A percentile compares a stretch with the other conserved stretches of the same genome.
Evolutionary conservation across 495 filamentous ascomycete species (phyloP).

Genomic region (Gamarada debralockiae): DNA sequence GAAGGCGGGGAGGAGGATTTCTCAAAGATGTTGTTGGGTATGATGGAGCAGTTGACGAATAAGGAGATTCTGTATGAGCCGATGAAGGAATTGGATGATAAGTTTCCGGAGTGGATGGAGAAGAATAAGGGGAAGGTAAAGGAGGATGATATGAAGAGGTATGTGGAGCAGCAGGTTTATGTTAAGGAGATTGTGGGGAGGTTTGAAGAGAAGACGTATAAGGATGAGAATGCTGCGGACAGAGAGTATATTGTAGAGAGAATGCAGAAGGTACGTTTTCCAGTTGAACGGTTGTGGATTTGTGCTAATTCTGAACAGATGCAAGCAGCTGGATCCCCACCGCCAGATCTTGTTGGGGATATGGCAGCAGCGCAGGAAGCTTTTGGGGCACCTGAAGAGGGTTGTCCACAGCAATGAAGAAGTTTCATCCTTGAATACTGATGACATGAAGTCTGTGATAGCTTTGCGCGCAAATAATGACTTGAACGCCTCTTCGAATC

Average conservation of each 20-base stretch:
- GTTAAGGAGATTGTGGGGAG: conserved; percentile 83
- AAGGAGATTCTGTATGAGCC: conserved; percentile 98
- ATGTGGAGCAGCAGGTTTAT: conserved; percentile 75
- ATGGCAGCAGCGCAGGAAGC: conserved; percentile 75
- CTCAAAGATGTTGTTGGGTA: conserved; percentile 85
- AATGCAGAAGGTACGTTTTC: conserved; percentile 83
- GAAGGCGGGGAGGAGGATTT: conserved; percentile 79
- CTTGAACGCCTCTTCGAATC: conserved; percentile 8
- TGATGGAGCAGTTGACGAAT: conserved; percentile 98
- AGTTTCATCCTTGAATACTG: conserved; percentile 19
- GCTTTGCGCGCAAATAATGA: background rate
- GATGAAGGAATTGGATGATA: conserved; percentile 92
- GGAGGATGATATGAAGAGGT: conserved; percentile 70
- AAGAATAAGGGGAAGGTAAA: conserved; percentile 63
- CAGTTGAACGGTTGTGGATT: conserved; percentile 6
- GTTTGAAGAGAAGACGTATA: conserved; percentile 77
- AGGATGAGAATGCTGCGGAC: conserved; percentile 75
- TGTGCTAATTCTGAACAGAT: conserved; percentile 49
- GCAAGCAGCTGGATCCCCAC: conserved; percentile 91
- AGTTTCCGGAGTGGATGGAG: conserved; percentile 84
- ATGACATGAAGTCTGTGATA: background rate
- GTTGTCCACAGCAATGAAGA: conserved; percentile 66
- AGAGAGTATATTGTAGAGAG: conserved; percentile 90
- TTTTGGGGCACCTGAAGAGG: conserved; percentile 63
- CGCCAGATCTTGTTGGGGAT: conserved; percentile 84